phyloP scores from a whole-genome alignment of 345 rosid genomes.

The Melaleuca quinquenervia region DNA sequence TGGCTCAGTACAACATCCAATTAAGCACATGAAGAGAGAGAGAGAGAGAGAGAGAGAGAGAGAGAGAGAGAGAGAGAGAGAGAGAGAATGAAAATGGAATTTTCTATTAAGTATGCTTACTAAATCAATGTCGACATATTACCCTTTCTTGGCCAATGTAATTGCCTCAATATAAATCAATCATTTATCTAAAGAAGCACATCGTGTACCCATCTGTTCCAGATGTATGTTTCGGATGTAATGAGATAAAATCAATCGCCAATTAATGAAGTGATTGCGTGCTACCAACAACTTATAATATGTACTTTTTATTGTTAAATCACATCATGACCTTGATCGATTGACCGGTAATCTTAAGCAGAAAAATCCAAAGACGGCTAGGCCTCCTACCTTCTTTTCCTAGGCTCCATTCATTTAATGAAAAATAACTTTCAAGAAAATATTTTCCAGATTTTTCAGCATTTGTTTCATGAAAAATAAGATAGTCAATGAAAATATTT shows the following conservation, averaged over 20 bases:
- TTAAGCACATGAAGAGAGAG: background rate
- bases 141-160: background rate
- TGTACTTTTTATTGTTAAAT: too few species aligned
- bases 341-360: background rate
- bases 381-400: too few species aligned
- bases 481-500: too few species aligned
- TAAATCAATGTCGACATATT: background rate
- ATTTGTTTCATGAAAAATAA: too few species aligned
- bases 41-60: too few species aligned
- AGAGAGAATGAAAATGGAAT: too few species aligned
- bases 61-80: too few species aligned
- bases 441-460: too few species aligned
- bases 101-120: background rate
- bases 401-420: too few species aligned
- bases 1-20: too few species aligned
- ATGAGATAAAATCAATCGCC: background rate
- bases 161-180: background rate
- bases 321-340: background rate
- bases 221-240: background rate
- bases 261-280: background rate
- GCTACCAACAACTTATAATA: background rate
- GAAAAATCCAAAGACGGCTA: background rate
- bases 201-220: background rate
- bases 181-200: background rate
- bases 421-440: too few species aligned